Percentiles rank a stretch among this genome's conserved stretches.
Conservation (phyloP, 2,329 filamentous ascomycete species). For the Herpotrichia juniperi region DNA sequence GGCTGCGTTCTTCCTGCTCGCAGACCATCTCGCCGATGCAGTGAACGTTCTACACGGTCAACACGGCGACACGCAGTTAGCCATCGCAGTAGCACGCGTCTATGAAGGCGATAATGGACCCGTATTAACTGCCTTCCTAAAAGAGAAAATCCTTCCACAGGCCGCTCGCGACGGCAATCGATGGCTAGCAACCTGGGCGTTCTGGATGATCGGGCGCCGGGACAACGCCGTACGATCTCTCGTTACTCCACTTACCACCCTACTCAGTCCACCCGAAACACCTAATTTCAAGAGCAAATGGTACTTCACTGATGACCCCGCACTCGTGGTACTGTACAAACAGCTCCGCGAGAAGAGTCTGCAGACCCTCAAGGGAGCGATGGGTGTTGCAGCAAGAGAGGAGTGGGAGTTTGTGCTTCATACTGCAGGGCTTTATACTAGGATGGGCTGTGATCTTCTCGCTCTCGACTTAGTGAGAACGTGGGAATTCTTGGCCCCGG, state of each 20-base stretch:
- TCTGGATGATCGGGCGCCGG: constrained; percentile 83
- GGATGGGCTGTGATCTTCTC: constrained; percentile 92
- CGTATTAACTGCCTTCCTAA: constrained; percentile 73
- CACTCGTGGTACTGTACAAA: constrained; percentile 83
- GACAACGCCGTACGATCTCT: constrained; percentile 85
- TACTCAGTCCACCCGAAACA: constrained; percentile 71
- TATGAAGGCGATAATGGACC: constrained; percentile 85
- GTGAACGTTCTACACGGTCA: constrained; percentile 87
- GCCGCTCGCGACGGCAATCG: constrained; percentile 84
- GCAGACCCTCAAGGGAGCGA: constrained; percentile 84
- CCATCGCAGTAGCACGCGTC: constrained; percentile 83
- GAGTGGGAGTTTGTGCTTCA: constrained; percentile 92
- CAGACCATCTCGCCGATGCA: constrained; percentile 82
- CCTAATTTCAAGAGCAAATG: constrained; percentile 76
- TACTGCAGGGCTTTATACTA: constrained; percentile 81
- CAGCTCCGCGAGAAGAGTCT: constrained; percentile 82
- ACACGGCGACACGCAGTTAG: constrained; percentile 85
- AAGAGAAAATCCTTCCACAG: constrained; percentile 77
- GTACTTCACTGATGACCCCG: constrained; percentile 90
- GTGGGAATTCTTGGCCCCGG: constrained; percentile 76
- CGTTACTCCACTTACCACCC: constrained; percentile 77
- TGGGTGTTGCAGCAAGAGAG: constrained; percentile 75
- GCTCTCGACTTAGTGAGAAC: constrained; percentile 85
- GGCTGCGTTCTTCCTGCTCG: constrained; percentile 92
- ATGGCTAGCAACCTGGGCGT: constrained; percentile 95